Evolutionary conservation across 345 rosid species (phyloP), one percentile per base, ranked within the genome.

Genomic region (Linum trigynum): DNA sequence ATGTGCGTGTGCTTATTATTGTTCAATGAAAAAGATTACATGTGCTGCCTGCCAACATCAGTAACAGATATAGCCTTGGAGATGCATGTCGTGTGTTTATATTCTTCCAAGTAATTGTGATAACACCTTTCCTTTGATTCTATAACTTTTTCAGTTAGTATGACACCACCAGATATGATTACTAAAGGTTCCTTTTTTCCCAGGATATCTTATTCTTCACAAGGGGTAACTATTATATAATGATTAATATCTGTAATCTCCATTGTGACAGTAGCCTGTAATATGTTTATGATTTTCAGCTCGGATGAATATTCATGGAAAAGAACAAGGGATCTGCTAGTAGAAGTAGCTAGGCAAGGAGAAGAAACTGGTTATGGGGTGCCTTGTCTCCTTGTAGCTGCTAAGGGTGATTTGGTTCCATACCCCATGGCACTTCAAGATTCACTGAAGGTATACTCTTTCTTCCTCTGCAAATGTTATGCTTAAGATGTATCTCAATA

Each of bases 261-360:
- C 23, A 3, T 57, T 32, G 32, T 57, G 8, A 57, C 38, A 2
- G 38, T 57, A 37, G 57, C 70, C 16, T 74, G 75, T 41, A 51
- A 41, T 60, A 37, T 36, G 16, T 23, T 63, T 80, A 45, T 63
- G 62, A 17, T 67, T 71, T 66, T 65, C 85, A 87, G 91, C 72
- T 87, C 90, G 40, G 88, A 84, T 74, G 84, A 82, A 65, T 79
- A 76, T 75, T 90, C 97, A 16, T 87, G 90, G 95, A 87, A 79
- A 83, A 84, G 74, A 74, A 68, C 91, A 55, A 83, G 79, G 61
- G 91, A 90, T 69, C 70, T 87, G 68, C 79, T 90, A 43, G 64
- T 80, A 74, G 95, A 84, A 71, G 76, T 85, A 53, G 85, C 90
- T 38, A 84, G 86, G 75, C 80, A 65, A 57, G 90, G 91, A 62